Conservation (phyloP, 2,329 filamentous ascomycete genomes). For the Laburnicola sp. region DNA sequence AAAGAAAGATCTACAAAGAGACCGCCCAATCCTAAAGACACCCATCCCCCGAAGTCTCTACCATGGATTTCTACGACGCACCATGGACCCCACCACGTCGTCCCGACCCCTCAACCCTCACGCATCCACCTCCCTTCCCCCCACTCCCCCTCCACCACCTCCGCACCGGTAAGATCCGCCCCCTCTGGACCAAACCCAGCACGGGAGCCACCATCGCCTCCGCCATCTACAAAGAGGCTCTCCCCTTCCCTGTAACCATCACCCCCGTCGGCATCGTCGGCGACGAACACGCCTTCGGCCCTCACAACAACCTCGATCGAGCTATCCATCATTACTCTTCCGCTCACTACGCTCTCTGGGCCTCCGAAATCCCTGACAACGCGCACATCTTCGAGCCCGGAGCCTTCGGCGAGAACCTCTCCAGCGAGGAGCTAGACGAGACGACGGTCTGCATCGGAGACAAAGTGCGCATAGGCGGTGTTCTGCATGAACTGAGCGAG, state of each 20-base stretch:
- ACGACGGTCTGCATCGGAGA: conserved; percentile 67
- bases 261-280: conserved; percentile 56
- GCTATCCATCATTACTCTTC: conserved; percentile 65
- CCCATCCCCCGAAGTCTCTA: not conserved
- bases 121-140: conserved; percentile 28
- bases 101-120: conserved; percentile 25
- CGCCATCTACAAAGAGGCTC: conserved; percentile 60
- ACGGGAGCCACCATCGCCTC: too few relatives aligned
- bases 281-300: conserved; percentile 65
- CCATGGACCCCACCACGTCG: conserved; percentile 26
- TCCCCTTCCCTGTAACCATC: conserved; percentile 52
- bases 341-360: conserved; percentile 16
- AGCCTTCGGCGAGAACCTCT: conserved; percentile 65
- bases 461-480: conserved; percentile 50
- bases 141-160: conserved; percentile 60
- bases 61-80: conserved; percentile 13
- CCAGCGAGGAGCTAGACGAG: conserved; percentile 62
- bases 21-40: too few relatives aligned
- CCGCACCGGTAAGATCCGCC: conserved; percentile 61
- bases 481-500: conserved; percentile 59
- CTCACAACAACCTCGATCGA: conserved; percentile 66
- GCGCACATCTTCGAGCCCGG: conserved; percentile 56
- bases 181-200: conserved; percentile 56
- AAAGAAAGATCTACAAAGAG: too few relatives aligned
- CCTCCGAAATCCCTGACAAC: conserved; percentile 46